These are phyloP conservation scores for Catharanthus roseus DNA, from an alignment of 257 asterid genomes.

Conservation along the genomic window DNA sequence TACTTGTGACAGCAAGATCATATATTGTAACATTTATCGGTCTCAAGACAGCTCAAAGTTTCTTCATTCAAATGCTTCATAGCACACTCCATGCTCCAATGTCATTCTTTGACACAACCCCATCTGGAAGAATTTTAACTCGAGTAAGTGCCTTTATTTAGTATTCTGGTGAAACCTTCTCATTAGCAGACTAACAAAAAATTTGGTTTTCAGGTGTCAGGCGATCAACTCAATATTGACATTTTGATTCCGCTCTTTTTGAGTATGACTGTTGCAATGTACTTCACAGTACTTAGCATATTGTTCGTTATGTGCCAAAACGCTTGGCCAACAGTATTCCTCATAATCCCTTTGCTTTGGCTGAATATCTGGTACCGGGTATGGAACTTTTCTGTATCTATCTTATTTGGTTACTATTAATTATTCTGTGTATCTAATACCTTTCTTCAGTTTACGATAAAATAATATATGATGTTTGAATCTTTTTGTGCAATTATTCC, in stretches of 20 bases:
- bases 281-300: constrained; percentile 40
- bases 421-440: neutral
- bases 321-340: constrained; percentile 65
- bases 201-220: constrained; percentile 44
- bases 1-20: constrained; percentile 32
- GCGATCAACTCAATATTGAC: constrained; percentile 57
- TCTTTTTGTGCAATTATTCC: neutral
- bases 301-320: constrained; percentile 44
- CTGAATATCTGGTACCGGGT: constrained; percentile 74
- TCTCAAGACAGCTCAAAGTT: constrained; percentile 47
- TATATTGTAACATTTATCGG: constrained; percentile 33
- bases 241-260: constrained; percentile 40
- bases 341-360: constrained; percentile 56
- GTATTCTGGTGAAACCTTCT: neutral
- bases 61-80: constrained; percentile 42
- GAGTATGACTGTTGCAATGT: constrained; percentile 27
- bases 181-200: neutral
- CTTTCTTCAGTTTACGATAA: neutral
- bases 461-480: neutral
- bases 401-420: neutral
- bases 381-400: constrained; percentile 8
- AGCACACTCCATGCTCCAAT: constrained; percentile 73
- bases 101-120: constrained; percentile 87
- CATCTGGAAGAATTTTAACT: constrained; percentile 70
- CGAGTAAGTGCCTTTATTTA: constrained; percentile 42